A percentile compares a stretch with the other conserved stretches of the same genome.
Evolutionary conservation across 108 stramenopile species (phyloP).

Genomic region (Discostella stelligeroides): DNA sequence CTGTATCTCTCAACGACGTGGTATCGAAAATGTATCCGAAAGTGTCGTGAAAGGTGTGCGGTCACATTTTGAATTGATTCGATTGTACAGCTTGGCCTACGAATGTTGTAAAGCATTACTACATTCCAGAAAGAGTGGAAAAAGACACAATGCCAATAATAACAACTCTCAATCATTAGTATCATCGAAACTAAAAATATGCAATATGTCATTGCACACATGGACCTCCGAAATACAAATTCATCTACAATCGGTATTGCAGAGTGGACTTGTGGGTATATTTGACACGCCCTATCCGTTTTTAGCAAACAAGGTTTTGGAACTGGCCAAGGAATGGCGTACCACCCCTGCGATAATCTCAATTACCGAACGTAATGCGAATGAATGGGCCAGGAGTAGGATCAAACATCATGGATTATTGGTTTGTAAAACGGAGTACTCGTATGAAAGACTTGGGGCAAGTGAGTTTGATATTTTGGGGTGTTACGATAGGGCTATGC

Average conservation of each 20-base stretch:
- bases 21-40: slow-evolving; percentile 21
- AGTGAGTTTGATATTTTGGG: slow-evolving; percentile 49
- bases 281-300: slow-evolving; percentile 54
- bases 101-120: slow-evolving; percentile 30
- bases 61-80: slow-evolving; percentile 40
- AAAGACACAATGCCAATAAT: background rate
- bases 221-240: slow-evolving; percentile 25
- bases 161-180: background rate
- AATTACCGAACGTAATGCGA: slow-evolving; percentile 42
- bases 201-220: slow-evolving; percentile 18
- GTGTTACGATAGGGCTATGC: slow-evolving; percentile 34
- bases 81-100: slow-evolving; percentile 37
- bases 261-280: slow-evolving; percentile 38
- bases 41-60: slow-evolving; percentile 36
- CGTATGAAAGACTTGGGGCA: slow-evolving; percentile 23
- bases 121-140: slow-evolving; percentile 14
- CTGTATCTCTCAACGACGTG: slow-evolving; percentile 38
- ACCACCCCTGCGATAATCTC: slow-evolving; percentile 14
- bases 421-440: slow-evolving; percentile 37
- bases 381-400: slow-evolving; percentile 37
- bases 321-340: slow-evolving; percentile 12
- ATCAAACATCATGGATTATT: slow-evolving; percentile 38
- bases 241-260: slow-evolving; percentile 22
- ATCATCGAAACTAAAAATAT: slow-evolving; percentile 1
- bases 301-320: slow-evolving; percentile 35